A percentile compares a stretch with the other conserved stretches of the same genome.
These are phyloP conservation scores for Melocanna baccifera DNA, from an alignment of 176 grass and related monocot genomes.

Conservation along the genomic window DNA sequence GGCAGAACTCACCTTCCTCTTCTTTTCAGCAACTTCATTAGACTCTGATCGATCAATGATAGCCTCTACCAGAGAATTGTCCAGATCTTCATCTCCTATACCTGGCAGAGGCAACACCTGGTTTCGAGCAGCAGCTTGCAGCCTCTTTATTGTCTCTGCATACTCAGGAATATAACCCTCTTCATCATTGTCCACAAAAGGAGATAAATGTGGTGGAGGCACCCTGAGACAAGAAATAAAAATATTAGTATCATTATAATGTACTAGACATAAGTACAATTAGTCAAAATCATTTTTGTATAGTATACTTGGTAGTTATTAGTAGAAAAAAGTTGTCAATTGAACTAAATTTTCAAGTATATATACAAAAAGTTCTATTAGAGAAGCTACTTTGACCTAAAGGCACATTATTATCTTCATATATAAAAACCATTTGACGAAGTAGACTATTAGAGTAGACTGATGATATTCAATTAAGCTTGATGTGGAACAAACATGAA, in stretches of 20 bases:
- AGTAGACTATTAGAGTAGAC: background rate
- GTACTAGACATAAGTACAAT: background rate
- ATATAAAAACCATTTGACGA: background rate
- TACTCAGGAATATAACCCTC: conserved; percentile 97
- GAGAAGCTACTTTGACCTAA: background rate
- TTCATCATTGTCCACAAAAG: conserved; percentile 94
- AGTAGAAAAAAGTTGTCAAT: background rate
- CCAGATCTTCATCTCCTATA: conserved; percentile 66
- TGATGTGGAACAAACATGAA: background rate
- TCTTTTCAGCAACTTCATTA: conserved; percentile 72
- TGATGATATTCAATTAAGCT: background rate
- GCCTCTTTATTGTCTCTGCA: conserved; percentile 75
- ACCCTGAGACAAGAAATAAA: conserved; percentile 51
- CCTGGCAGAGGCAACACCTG: conserved; percentile 86
- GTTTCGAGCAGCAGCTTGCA: conserved; percentile 69
- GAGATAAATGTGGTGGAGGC: conserved; percentile 93
- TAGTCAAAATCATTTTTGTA: background rate
- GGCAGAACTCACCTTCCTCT: conserved; percentile 48
- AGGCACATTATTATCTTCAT: background rate
- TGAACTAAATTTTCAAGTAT: background rate
- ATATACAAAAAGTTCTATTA: background rate
- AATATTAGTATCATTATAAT: background rate
- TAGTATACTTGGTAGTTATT: background rate
- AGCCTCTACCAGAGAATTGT: conserved; percentile 53
- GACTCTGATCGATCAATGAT: conserved; percentile 57